Percentiles rank a stretch among this genome's conserved stretches.
These are phyloP conservation scores for Acaromyces ingoldii DNA, from an alignment of 1,284 basidiomycete species.

Conservation along the genomic window DNA sequence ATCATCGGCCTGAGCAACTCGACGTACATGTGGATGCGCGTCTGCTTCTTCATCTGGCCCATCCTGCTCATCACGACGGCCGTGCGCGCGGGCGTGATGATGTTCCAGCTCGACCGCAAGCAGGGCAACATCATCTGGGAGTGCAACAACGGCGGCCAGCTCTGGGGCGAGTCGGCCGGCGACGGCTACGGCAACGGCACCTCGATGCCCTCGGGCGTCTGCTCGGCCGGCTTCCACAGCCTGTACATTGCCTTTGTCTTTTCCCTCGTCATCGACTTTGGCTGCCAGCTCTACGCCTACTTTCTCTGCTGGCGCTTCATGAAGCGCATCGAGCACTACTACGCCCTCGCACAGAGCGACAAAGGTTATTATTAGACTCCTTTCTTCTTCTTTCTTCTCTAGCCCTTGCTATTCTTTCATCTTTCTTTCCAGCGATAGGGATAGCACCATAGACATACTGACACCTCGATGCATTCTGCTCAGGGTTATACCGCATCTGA, in stretches of 20 bases:
- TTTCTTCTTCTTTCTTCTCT: too few species aligned
- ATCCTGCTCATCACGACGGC: slow-evolving; percentile 65
- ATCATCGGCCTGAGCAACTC: slow-evolving; percentile 67
- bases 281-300: slow-evolving; percentile 61
- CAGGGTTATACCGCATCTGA: not conserved
- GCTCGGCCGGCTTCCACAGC: slow-evolving; percentile 62
- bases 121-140: slow-evolving; percentile 66
- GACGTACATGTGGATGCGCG: slow-evolving; percentile 66
- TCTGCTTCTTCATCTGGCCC: slow-evolving; percentile 68
- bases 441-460: too few species aligned
- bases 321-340: slow-evolving; percentile 45
- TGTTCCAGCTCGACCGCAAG: slow-evolving; percentile 41
- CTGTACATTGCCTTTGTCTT: slow-evolving; percentile 67
- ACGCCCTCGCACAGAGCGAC: slow-evolving; percentile 26
- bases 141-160: slow-evolving; percentile 65
- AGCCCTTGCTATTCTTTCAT: too few species aligned
- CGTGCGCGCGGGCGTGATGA: slow-evolving; percentile 68
- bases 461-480: too few species aligned
- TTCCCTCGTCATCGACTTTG: slow-evolving; percentile 63
- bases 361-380: too few species aligned
- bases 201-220: slow-evolving; percentile 61
- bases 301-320: slow-evolving; percentile 47
- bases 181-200: slow-evolving; percentile 53
- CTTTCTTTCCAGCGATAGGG: too few species aligned
- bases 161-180: slow-evolving; percentile 60